These are phyloP conservation scores for Tolypocladium sp. DNA, from an alignment of 2,329 filamentous ascomycete species.

Conservation along the genomic window DNA sequence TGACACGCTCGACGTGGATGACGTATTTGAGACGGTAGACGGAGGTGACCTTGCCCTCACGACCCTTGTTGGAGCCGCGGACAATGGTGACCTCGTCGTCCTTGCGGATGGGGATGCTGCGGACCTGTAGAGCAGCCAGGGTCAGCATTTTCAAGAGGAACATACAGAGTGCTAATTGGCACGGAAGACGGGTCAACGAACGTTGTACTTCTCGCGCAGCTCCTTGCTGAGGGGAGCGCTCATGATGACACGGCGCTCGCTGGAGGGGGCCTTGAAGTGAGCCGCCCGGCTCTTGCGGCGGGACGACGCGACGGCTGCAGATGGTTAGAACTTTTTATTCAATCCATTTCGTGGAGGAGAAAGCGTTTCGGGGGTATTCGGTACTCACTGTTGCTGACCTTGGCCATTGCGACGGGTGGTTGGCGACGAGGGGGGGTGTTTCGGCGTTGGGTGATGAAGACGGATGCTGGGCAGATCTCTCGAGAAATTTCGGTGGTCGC, in stretches of 20 bases:
- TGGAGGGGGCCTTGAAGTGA: slow-evolving; percentile 93
- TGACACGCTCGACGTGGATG: slow-evolving; percentile 93
- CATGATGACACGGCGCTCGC: slow-evolving; percentile 93
- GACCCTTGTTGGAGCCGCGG: slow-evolving; percentile 91
- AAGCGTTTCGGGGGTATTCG: background rate
- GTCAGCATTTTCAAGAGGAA: background rate
- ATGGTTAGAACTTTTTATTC: background rate
- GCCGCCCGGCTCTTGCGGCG: slow-evolving; percentile 98
- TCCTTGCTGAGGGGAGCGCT: slow-evolving; percentile 93
- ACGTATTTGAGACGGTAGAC: slow-evolving; percentile 98
- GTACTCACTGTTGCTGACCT: slow-evolving; percentile 53
- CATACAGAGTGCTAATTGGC: background rate
- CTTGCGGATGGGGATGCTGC: slow-evolving; percentile 94
- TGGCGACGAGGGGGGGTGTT: slow-evolving; percentile 14
- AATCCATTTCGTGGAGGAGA: background rate
- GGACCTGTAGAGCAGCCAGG: slow-evolving; percentile 52
- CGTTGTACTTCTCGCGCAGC: slow-evolving; percentile 98
- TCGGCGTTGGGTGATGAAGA: slow-evolving; percentile 22
- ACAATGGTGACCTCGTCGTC: slow-evolving; percentile 92
- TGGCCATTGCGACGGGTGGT: slow-evolving; percentile 52
- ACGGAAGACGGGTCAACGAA: slow-evolving; percentile 35
- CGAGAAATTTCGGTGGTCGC: slow-evolving; percentile 6
- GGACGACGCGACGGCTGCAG: slow-evolving; percentile 59
- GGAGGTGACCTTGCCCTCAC: slow-evolving; percentile 94
- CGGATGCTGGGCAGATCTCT: slow-evolving; percentile 1